Evolutionary conservation across 1,284 basidiomycete genomes (phyloP).

Genomic region (Ganoderma sinense): DNA sequence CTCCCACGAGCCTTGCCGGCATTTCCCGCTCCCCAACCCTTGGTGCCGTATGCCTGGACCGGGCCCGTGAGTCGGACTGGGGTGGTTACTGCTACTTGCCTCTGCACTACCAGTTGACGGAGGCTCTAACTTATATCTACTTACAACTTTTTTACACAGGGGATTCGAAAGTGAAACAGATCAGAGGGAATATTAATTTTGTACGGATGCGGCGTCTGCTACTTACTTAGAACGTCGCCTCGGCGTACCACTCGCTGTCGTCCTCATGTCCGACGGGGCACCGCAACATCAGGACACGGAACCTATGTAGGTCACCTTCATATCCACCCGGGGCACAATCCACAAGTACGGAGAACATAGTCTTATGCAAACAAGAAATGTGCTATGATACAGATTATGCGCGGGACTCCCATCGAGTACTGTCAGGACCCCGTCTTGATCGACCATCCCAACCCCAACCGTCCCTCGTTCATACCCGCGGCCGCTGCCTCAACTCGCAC

Average conservation of each 20-base stretch:
- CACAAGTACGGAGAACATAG: background rate
- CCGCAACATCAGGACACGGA: too few relatives aligned
- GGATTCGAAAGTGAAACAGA: too few relatives aligned
- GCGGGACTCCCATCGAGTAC: background rate
- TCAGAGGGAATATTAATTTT: too few relatives aligned
- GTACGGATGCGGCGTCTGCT: too few relatives aligned
- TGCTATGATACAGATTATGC: background rate
- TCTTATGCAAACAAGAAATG: background rate
- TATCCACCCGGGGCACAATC: background rate
- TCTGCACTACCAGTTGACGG: too few relatives aligned
- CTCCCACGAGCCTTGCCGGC: background rate
- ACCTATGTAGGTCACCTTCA: too few relatives aligned
- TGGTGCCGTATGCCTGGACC: background rate
- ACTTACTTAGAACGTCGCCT: too few relatives aligned
- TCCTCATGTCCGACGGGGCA: too few relatives aligned
- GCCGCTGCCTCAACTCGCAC: constrained; percentile 31
- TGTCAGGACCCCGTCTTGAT: background rate
- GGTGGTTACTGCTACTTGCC: background rate
- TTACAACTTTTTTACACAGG: too few relatives aligned
- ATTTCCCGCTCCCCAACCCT: background rate
- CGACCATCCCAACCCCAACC: background rate
- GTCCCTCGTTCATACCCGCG: constrained; percentile 21
- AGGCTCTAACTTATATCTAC: too few relatives aligned
- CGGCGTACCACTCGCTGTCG: too few relatives aligned
- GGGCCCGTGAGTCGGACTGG: background rate